Evolutionary conservation across 2,329 filamentous ascomycete genomes (phyloP).

Genomic region (Penicillium polonicum): DNA sequence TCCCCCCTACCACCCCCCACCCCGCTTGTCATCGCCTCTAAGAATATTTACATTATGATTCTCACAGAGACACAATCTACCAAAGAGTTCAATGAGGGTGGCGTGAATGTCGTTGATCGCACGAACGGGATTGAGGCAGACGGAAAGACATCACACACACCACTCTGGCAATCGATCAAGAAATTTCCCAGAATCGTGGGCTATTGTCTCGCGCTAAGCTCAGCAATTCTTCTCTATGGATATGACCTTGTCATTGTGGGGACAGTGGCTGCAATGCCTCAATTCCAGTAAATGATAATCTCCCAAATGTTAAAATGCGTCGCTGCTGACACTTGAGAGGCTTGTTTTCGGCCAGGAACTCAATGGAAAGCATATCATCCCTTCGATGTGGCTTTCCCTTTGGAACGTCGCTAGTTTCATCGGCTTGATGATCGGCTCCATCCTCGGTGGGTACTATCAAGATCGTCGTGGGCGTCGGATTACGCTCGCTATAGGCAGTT

Average conservation of each 20-base stretch:
- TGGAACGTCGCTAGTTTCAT: slow-evolving; percentile 44
- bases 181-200: slow-evolving; percentile 16
- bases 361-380: slow-evolving; percentile 36
- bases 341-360: slow-evolving; percentile 30
- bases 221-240: slow-evolving; percentile 28
- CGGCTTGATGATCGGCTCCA: slow-evolving; percentile 38
- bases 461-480: slow-evolving; percentile 40
- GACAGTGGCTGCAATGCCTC: slow-evolving; percentile 28
- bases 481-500: slow-evolving; percentile 36
- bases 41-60: not conserved
- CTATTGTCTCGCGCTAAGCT: slow-evolving; percentile 21
- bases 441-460: slow-evolving; percentile 40
- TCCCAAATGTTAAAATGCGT: not conserved
- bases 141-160: slow-evolving; percentile 3
- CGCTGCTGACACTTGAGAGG: slow-evolving; percentile 2
- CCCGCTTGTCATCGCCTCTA: not conserved
- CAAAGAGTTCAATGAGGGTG: slow-evolving; percentile 6
- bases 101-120: not conserved
- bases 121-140: not conserved
- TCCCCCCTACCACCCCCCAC: too few relatives aligned
- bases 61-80: not conserved
- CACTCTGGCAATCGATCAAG: slow-evolving; percentile 19
- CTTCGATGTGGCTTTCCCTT: slow-evolving; percentile 44
- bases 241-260: slow-evolving; percentile 32
- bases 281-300: slow-evolving; percentile 25